These are phyloP conservation scores for Psilocybe subaeruginosa DNA, from an alignment of 768 basidiomycete genomes.

Conservation along the genomic window DNA sequence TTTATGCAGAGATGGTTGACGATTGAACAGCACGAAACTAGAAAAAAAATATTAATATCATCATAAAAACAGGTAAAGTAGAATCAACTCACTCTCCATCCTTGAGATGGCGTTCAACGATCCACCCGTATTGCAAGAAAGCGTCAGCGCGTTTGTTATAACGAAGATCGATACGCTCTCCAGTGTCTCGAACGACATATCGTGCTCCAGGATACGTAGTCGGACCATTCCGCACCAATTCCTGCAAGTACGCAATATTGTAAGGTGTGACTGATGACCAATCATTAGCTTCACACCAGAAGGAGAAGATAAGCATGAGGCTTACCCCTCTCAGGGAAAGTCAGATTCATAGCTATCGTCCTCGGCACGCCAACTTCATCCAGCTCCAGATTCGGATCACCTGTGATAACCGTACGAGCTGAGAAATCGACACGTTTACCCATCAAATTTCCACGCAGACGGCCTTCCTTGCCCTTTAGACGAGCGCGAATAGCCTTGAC, in stretches of 20 bases:
- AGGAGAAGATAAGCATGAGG: conserved; percentile 4
- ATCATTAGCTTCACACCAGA: not conserved
- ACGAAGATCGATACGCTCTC: conserved; percentile 94
- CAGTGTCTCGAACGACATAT: conserved; percentile 96
- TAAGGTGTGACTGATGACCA: conserved; percentile 83
- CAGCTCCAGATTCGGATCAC: conserved; percentile 94
- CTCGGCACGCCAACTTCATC: conserved; percentile 97
- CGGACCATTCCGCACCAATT: conserved; percentile 93
- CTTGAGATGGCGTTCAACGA: conserved; percentile 96
- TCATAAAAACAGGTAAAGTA: conserved; percentile 5
- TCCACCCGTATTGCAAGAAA: conserved; percentile 97
- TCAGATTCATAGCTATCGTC: conserved; percentile 97
- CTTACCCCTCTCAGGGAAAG: conserved; percentile 93
- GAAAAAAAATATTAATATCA: not conserved
- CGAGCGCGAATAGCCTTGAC: conserved; percentile 98
- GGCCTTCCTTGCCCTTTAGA: conserved; percentile 98
- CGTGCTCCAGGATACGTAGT: conserved; percentile 94
- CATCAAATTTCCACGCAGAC: conserved; percentile 97
- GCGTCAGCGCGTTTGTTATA: conserved; percentile 97
- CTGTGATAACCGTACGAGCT: conserved; percentile 98
- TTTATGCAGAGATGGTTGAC: conserved; percentile 97
- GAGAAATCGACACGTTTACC: conserved; percentile 99
- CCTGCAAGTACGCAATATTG: conserved; percentile 93
- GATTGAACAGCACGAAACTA: conserved; percentile 94
- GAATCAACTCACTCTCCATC: conserved; percentile 87